These are phyloP conservation scores for Lyophyllum shimeji DNA, from an alignment of 768 basidiomycete genomes.

Conservation along the genomic window DNA sequence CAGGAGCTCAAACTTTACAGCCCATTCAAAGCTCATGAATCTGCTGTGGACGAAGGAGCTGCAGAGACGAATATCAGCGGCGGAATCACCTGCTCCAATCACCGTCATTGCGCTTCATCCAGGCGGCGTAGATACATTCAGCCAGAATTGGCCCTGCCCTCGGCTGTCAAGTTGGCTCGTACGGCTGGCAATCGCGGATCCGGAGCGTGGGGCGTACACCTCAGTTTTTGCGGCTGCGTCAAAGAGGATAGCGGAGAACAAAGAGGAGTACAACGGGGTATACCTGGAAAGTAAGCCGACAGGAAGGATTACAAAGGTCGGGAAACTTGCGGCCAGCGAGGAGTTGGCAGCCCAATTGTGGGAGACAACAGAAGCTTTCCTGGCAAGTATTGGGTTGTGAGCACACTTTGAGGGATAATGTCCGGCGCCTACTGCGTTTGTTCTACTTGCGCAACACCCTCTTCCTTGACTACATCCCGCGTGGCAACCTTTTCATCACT, in stretches of 20 bases:
- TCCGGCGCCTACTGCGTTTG: not conserved
- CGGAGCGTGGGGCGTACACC: conserved; percentile 25
- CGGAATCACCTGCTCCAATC: conserved; percentile 30
- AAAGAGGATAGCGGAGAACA: conserved; percentile 20
- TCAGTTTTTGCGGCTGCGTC: conserved; percentile 29
- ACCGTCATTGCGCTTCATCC: conserved; percentile 36
- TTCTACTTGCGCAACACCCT: not conserved
- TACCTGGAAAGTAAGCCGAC: conserved; percentile 19
- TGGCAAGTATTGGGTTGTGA: conserved; percentile 7
- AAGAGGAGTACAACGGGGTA: conserved; percentile 20
- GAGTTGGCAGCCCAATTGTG: conserved; percentile 10
- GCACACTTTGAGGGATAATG: not conserved
- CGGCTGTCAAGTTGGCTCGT: conserved; percentile 17
- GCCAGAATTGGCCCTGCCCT: conserved; percentile 21
- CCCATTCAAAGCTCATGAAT: conserved; percentile 48
- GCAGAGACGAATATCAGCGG: conserved; percentile 42
- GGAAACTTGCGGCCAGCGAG: conserved; percentile 3
- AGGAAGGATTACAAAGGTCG: conserved; percentile 8
- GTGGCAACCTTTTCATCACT: not conserved
- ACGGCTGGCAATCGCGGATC: conserved; percentile 17
- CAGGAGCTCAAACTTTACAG: conserved; percentile 26
- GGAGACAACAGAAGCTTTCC: conserved; percentile 11
- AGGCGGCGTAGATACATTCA: conserved; percentile 30
- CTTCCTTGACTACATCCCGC: not conserved
- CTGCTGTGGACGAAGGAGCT: conserved; percentile 50